Conservation (phyloP, 202 grass and related monocot genomes). For the Setaria viridis region DNA sequence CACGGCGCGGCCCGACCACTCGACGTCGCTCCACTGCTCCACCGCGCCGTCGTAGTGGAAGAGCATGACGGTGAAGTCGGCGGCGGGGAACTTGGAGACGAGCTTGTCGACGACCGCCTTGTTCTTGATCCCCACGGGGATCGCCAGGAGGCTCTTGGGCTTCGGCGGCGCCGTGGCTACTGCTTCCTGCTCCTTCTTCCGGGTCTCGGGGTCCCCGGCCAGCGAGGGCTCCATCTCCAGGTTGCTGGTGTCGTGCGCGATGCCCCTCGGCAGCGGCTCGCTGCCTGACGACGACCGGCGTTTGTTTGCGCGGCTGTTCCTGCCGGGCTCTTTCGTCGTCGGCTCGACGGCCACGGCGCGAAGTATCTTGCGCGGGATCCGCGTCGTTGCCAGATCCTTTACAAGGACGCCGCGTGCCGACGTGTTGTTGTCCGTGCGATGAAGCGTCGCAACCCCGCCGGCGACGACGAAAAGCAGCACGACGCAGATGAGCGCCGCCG, state of each 20-base stretch:
- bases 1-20: slow-evolving; percentile 45
- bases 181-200: neutral
- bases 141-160: slow-evolving; percentile 53
- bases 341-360: too few species aligned
- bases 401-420: neutral
- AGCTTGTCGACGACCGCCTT: slow-evolving; percentile 56
- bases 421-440: neutral
- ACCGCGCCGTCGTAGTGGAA: slow-evolving; percentile 76
- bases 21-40: slow-evolving; percentile 63
- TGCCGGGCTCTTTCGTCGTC: too few species aligned
- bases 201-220: slow-evolving; percentile 37
- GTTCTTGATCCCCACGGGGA: slow-evolving; percentile 74
- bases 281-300: neutral
- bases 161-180: neutral
- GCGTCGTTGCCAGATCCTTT: too few species aligned
- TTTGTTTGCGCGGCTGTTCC: too few species aligned
- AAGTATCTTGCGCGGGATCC: neutral
- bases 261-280: neutral
- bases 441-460: slow-evolving; percentile 19
- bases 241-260: neutral
- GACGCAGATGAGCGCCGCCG: slow-evolving; percentile 32
- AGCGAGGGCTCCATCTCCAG: slow-evolving; percentile 40
- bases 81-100: slow-evolving; percentile 56
- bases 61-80: slow-evolving; percentile 51
- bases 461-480: slow-evolving; percentile 36